Base-by-base conservation (phyloP, 108 stramenopile species). In the Cyclotella choctawhatcheeana region DNA sequence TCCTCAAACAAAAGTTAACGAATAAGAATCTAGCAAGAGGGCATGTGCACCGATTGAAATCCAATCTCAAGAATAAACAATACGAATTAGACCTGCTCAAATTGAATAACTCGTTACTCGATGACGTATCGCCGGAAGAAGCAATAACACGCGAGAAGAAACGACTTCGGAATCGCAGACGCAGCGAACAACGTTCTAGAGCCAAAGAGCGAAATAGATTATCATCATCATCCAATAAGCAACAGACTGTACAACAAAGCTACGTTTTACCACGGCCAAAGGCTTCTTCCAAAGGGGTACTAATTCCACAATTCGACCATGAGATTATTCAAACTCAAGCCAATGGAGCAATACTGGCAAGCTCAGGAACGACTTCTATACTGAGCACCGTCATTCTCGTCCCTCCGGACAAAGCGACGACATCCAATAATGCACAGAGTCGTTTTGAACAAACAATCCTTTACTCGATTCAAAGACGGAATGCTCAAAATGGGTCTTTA, bases 301-400 rank as follows among this genome's bases (percentile, higher is more conserved):
- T 32, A 16, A 14, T 68, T 10, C 67, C 69, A 33, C 18, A 47
- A 5, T 71, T 74, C 43, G 22, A 53, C 20, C 22, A 27, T 20
- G 37, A 67, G 48, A 33, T 56, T 5, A 74, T 74, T 32, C 37
- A 13, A 35, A 74, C 65, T 1, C 65, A 74, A 55, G 73, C 73
- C 3, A 43, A 54, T 66, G 65, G 73, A n/a, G 56, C 65, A 2
- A 35, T 67, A 43, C 34, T 74, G 48, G 73, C 44, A 12, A 35
- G 52, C 0, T 64, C 64, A 29, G 73, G 73, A n/a, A 56, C 17
- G 22, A 74, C 73, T 51, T 53, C 48, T 22, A 47, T 74, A 14
- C 48, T 74, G 52, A 33, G 43, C 25, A 74, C 73, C 10, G 73
- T 74, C 17, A 43, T 67, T 18, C 27, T 74, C 17, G 58, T 33